These are phyloP conservation scores for Candida methanosorbosa DNA, from an alignment of 805 yeast species.

Conservation along the genomic window DNA sequence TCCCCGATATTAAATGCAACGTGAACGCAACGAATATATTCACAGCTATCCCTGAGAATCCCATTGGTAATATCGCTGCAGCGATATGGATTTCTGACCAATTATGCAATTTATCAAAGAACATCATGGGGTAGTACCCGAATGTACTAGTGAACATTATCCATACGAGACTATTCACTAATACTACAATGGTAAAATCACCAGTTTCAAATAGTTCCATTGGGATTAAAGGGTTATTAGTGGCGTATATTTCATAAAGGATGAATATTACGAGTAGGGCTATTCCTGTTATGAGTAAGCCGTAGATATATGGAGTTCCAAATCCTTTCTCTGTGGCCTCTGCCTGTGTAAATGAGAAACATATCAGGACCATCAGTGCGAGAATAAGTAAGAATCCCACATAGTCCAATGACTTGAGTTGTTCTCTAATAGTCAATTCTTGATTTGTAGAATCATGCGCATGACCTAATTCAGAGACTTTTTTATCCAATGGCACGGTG, in stretches of 20 bases:
- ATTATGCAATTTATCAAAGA: conserved; percentile 26
- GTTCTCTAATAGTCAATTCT: conserved; percentile 5
- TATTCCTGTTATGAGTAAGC: conserved; percentile 25
- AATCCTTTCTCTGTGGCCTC: conserved; percentile 27
- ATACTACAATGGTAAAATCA: conserved; percentile 26
- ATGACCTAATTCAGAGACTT: too few relatives aligned
- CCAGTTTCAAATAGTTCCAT: conserved; percentile 27
- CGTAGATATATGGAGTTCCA: conserved; percentile 32
- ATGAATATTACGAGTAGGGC: conserved; percentile 19
- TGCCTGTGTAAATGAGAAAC: conserved; percentile 31
- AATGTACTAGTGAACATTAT: conserved; percentile 27
- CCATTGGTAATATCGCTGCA: conserved; percentile 28
- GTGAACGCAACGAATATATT: conserved; percentile 29
- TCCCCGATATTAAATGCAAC: conserved; percentile 29
- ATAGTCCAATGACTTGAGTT: conserved; percentile 22
- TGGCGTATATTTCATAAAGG: conserved; percentile 27
- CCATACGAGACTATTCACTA: conserved; percentile 24
- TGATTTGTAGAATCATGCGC: conserved; percentile 9
- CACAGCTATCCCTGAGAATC: conserved; percentile 26
- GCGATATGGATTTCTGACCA: conserved; percentile 28
- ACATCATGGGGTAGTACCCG: conserved; percentile 26
- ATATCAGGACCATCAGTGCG: conserved; percentile 24
- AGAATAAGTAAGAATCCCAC: conserved; percentile 27
- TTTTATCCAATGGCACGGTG: conserved; percentile 21
- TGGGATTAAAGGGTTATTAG: conserved; percentile 31